Evolutionary conservation across 2,329 filamentous ascomycete species (phyloP).

Genomic region (Aspergillus neoniger): DNA sequence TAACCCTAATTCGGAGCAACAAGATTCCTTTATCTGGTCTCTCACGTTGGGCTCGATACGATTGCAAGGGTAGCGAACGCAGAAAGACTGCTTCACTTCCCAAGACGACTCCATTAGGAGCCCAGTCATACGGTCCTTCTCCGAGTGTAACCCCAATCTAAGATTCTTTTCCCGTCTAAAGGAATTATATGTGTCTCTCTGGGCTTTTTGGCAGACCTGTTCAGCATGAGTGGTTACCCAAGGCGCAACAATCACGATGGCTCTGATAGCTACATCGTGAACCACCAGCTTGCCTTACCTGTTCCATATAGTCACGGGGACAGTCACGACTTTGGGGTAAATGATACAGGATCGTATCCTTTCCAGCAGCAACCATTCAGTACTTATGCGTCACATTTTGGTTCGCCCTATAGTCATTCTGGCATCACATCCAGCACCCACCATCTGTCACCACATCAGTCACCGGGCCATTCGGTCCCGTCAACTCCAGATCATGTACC

Average conservation of each 20-base stretch:
- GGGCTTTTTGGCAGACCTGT: neutral
- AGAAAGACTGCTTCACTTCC: neutral
- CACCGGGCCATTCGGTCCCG: slow-evolving; percentile 34
- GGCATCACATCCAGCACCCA: slow-evolving; percentile 33
- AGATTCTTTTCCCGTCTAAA: neutral
- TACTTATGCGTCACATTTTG: slow-evolving; percentile 41
- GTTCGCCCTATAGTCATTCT: slow-evolving; percentile 38
- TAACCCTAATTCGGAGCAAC: neutral
- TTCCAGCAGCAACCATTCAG: slow-evolving; percentile 38
- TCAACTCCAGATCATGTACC: slow-evolving; percentile 37
- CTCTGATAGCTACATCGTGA: slow-evolving; percentile 37
- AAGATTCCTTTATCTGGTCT: neutral
- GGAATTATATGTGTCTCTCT: neutral
- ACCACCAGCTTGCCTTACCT: slow-evolving; percentile 36
- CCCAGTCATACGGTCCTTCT: neutral
- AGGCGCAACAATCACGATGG: slow-evolving; percentile 40
- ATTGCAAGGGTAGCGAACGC: neutral
- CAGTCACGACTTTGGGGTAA: slow-evolving; percentile 32
- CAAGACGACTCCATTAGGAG: neutral
- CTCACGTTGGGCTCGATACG: neutral
- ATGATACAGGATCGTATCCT: slow-evolving; percentile 34
- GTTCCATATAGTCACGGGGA: slow-evolving; percentile 35
- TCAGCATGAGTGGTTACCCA: slow-evolving; percentile 43
- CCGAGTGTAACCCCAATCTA: neutral
- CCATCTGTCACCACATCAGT: slow-evolving; percentile 32